phyloP scores from a whole-genome alignment of 345 rosid species.

The Bretschneidera sinensis region DNA sequence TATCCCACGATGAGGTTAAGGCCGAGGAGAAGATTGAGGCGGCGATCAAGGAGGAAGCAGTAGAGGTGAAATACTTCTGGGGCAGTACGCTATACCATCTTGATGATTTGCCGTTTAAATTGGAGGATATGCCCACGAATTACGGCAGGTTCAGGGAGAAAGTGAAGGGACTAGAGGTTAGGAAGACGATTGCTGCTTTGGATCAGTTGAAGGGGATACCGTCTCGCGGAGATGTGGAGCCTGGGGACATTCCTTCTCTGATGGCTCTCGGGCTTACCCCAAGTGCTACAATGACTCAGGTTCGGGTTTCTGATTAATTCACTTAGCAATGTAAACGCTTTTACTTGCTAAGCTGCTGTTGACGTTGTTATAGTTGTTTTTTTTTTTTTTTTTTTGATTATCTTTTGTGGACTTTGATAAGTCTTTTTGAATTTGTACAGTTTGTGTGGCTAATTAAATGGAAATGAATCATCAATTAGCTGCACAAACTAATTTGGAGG shows the following conservation, averaged over 20 bases:
- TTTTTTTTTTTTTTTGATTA: too few relatives aligned
- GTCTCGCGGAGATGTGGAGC: constrained; percentile 84
- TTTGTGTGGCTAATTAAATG: neutral
- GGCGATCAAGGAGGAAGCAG: constrained; percentile 85
- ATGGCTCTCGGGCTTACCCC: constrained; percentile 79
- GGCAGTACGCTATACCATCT: constrained; percentile 90
- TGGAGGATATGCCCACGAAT: constrained; percentile 79
- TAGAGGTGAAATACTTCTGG: constrained; percentile 90
- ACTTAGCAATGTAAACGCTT: too few relatives aligned
- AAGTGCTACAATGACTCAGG: constrained; percentile 56
- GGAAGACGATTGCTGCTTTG: constrained; percentile 77
- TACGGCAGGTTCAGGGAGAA: constrained; percentile 75
- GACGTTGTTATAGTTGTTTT: too few relatives aligned
- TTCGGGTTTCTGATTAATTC: constrained; percentile 17
- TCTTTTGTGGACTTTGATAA: neutral
- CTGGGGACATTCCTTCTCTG: constrained; percentile 86
- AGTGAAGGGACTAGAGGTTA: constrained; percentile 68
- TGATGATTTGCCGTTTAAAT: constrained; percentile 89
- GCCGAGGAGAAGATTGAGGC: constrained; percentile 81
- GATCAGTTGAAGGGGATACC: constrained; percentile 88
- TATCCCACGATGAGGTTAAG: constrained; percentile 79
- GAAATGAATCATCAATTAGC: neutral
- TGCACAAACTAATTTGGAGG: too few relatives aligned
- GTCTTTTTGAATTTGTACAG: neutral
- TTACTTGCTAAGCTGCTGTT: too few relatives aligned